Conservation (phyloP, 495 filamentous ascomycete species). For the Penicillium chermesinum region DNA sequence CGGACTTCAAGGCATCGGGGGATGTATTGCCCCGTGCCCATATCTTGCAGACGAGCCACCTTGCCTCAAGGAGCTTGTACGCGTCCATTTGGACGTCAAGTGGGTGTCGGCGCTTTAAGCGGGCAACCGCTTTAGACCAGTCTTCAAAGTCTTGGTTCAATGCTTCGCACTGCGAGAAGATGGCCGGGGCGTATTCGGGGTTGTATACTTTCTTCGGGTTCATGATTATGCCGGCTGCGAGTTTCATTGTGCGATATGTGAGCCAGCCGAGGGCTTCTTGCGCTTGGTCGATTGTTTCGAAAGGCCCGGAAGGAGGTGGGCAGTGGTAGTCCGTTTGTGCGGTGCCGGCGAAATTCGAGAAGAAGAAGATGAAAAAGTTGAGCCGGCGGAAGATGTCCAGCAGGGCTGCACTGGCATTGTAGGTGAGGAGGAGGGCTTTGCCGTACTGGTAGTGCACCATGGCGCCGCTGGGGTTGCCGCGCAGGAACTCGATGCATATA, state of each 20-base stretch:
- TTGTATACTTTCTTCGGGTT: background rate
- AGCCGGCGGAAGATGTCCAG: background rate
- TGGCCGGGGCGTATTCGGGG: background rate
- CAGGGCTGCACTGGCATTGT: background rate
- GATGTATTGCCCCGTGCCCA: background rate
- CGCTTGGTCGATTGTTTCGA: background rate
- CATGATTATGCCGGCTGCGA: background rate
- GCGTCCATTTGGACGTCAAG: background rate
- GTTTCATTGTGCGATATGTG: background rate
- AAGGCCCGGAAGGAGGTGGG: background rate
- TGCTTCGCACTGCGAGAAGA: background rate
- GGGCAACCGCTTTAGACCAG: background rate
- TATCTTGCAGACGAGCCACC: background rate
- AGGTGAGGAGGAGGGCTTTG: background rate
- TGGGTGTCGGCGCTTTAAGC: background rate
- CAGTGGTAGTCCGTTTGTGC: background rate
- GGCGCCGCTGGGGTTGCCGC: background rate
- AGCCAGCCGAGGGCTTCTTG: constrained; percentile 3
- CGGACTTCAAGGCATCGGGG: background rate
- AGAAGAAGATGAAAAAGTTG: background rate
- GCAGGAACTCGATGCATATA: constrained; percentile 11
- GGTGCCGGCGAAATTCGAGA: background rate
- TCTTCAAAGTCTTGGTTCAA: background rate
- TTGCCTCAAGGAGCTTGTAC: background rate
- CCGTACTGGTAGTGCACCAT: background rate